Conservation (phyloP, 2,329 filamentous ascomycete species). For the Ophiostoma tasmaniense region DNA sequence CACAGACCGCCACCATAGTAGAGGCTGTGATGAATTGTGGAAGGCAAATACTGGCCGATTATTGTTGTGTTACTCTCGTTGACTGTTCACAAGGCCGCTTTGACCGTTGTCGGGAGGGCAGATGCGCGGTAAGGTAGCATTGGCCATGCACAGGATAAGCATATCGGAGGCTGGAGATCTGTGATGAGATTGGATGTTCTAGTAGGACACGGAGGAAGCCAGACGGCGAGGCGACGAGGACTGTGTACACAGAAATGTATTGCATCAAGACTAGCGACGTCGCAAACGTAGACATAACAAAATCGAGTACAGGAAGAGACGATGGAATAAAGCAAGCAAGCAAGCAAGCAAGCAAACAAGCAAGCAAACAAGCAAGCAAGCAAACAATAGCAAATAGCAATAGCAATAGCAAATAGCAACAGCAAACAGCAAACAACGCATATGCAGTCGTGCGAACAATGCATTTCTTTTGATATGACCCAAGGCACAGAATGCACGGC, state of each 20-base stretch:
- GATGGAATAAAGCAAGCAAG: background rate
- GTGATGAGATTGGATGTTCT: background rate
- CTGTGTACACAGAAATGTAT: background rate
- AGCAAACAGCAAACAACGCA: background rate
- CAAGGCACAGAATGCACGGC: background rate
- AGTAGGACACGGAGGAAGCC: too few species aligned
- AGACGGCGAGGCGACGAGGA: too few species aligned
- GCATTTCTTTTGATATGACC: background rate
- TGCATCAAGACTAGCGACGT: background rate
- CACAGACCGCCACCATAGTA: constrained; percentile 6
- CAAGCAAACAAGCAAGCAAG: too few species aligned
- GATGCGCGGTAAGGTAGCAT: background rate
- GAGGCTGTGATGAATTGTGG: background rate
- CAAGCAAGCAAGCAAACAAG: too few species aligned
- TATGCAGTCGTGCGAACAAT: background rate
- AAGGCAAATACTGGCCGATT: too few species aligned
- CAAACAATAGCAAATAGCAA: too few species aligned
- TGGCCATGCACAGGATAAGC: background rate
- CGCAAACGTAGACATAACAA: background rate
- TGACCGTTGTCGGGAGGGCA: background rate
- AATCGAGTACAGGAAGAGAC: background rate
- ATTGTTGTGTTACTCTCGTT: background rate
- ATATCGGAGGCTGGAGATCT: background rate
- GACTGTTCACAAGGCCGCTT: too few species aligned
- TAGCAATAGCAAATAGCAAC: too few species aligned